Evolutionary conservation across 2,329 filamentous ascomycete genomes (phyloP).

Genomic region (Tolypocladium capitatum): DNA sequence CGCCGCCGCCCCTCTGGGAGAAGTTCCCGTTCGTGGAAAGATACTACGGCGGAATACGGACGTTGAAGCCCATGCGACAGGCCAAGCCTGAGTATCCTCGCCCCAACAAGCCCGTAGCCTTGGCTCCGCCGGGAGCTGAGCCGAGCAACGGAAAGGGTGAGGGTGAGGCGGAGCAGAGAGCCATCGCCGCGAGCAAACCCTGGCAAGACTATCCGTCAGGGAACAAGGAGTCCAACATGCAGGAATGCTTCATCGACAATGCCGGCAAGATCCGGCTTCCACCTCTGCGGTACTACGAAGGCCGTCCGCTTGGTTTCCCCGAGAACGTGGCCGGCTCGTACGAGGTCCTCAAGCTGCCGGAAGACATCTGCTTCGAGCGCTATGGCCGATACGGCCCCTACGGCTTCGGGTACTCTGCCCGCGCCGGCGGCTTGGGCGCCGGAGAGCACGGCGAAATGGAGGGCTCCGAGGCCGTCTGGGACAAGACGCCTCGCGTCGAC

Average conservation of each 20-base stretch:
- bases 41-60: constrained; percentile 80
- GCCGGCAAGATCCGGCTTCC: constrained; percentile 55
- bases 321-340: constrained; percentile 80
- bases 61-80: constrained; percentile 48
- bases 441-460: constrained; percentile 74
- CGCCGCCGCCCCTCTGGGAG: constrained; percentile 61
- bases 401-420: constrained; percentile 71
- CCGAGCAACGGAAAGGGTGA: constrained; percentile 5
- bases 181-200: constrained; percentile 15
- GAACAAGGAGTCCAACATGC: constrained; percentile 36
- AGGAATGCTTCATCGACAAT: constrained; percentile 68
- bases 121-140: constrained; percentile 4
- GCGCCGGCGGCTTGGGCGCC: constrained; percentile 69
- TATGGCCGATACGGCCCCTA: constrained; percentile 83
- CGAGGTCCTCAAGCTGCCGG: constrained; percentile 60
- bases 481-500: constrained; percentile 56
- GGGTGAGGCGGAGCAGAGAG: constrained; percentile 6
- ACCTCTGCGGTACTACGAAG: constrained; percentile 57
- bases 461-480: constrained; percentile 70
- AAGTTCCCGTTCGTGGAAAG: constrained; percentile 71
- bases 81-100: constrained; percentile 74
- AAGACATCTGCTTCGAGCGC: constrained; percentile 87
- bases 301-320: constrained; percentile 73
- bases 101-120: constrained; percentile 37
- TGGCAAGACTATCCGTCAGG: constrained; percentile 21